Evolutionary conservation across 805 yeast species (phyloP).

Genomic region (Ogataea dorogensis): DNA sequence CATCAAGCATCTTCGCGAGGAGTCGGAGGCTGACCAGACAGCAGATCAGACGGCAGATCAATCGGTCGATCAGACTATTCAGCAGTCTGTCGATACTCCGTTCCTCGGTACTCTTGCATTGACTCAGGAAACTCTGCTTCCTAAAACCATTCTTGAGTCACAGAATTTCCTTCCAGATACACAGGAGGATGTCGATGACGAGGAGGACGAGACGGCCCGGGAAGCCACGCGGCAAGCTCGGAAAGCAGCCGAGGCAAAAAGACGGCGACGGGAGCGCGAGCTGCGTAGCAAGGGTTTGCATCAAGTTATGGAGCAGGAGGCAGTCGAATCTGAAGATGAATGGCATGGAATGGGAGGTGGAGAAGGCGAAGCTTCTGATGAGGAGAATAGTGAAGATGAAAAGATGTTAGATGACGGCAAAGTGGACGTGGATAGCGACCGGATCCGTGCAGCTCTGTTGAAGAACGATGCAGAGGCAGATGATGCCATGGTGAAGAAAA

Average conservation of each 20-base stretch:
- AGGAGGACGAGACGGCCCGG: conserved; percentile 8
- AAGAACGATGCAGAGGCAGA: conserved; percentile 63
- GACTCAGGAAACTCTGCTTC: conserved; percentile 14
- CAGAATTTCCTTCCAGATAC: conserved; percentile 33
- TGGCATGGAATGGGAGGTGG: conserved; percentile 79
- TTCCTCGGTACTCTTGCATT: conserved; percentile 4
- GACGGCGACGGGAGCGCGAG: conserved; percentile 42
- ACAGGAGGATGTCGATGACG: conserved; percentile 31
- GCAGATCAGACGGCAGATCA: conserved; percentile 16
- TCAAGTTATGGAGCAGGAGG: conserved; percentile 73
- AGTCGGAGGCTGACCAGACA: conserved; percentile 6
- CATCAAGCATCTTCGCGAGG: conserved; percentile 20
- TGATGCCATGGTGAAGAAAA: conserved; percentile 59
- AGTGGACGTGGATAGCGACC: conserved; percentile 54
- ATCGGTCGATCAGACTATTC: conserved; percentile 6
- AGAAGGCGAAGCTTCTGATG: conserved; percentile 59
- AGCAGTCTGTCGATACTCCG: no score
- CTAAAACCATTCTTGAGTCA: conserved; percentile 23
- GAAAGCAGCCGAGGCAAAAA: conserved; percentile 22
- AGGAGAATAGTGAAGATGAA: conserved; percentile 73
- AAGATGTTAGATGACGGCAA: conserved; percentile 72
- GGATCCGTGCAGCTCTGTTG: conserved; percentile 54
- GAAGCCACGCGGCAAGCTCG: conserved; percentile 25
- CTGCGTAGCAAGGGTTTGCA: conserved; percentile 58
- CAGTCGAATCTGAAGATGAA: conserved; percentile 87